Evolutionary conservation across 1,284 basidiomycete genomes (phyloP).

Genomic region (Cryptococcus sp.): DNA sequence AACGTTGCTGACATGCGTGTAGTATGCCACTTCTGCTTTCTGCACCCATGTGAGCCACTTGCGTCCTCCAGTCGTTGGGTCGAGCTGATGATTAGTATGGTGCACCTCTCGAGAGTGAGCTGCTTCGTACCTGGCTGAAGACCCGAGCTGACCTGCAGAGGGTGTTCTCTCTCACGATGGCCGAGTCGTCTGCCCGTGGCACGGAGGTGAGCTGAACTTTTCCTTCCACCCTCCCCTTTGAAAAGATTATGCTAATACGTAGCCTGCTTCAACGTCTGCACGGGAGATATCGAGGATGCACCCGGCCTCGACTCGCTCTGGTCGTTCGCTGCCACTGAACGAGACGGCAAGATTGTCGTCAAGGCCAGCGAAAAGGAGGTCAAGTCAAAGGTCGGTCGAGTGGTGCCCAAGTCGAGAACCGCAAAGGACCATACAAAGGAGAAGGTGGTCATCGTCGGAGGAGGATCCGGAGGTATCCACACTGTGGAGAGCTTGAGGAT

Average conservation of each 20-base stretch:
- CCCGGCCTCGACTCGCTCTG: constrained; percentile 82
- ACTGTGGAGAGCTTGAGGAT: constrained; percentile 78
- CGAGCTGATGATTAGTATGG: constrained; percentile 32
- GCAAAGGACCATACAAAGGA: constrained; percentile 51
- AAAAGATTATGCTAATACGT: background rate
- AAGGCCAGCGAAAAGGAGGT: constrained; percentile 65
- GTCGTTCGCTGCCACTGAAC: constrained; percentile 66
- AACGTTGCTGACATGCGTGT: constrained; percentile 6
- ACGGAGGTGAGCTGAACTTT: constrained; percentile 62
- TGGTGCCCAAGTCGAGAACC: constrained; percentile 37
- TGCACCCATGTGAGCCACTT: constrained; percentile 68
- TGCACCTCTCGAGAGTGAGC: constrained; percentile 35
- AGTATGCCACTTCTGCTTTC: constrained; percentile 69
- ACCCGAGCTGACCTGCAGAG: constrained; percentile 53
- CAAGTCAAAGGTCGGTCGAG: constrained; percentile 61
- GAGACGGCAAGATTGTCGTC: constrained; percentile 66
- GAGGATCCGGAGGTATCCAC: constrained; percentile 75
- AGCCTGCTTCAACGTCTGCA: constrained; percentile 83
- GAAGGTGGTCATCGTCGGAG: constrained; percentile 71
- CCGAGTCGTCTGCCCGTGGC: constrained; percentile 81
- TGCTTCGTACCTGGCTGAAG: background rate
- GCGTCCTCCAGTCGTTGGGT: background rate
- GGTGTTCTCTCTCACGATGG: constrained; percentile 76
- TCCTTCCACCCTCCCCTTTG: background rate
- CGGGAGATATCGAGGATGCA: constrained; percentile 68